Percentiles rank a stretch among this genome's conserved stretches.
Conservation (phyloP, 23 red algal genomes). For the Gracilaria caudata region DNA sequence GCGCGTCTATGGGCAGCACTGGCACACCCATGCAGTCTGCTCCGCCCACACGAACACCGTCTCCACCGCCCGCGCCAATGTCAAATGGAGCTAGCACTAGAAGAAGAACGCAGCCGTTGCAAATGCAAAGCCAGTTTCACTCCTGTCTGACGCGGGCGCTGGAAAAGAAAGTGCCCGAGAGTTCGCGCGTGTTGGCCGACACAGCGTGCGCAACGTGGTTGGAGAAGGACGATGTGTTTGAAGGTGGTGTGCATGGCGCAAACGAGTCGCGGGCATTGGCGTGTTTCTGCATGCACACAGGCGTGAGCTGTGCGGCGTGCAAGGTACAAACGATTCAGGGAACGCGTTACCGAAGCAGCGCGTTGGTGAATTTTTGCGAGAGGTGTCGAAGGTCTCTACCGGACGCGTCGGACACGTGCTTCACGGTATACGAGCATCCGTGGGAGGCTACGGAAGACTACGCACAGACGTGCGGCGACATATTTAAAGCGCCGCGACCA, state of each 20-base stretch:
- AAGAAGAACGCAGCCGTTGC: not conserved
- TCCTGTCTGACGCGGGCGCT: not conserved
- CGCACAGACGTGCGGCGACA: not conserved
- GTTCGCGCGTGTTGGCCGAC: not conserved
- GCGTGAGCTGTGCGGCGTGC: constrained; percentile 8
- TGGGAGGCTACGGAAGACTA: constrained; percentile 34
- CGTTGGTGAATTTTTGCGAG: constrained; percentile 19
- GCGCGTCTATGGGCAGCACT: too few species aligned
- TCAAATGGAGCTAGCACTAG: not conserved
- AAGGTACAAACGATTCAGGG: constrained; percentile 15
- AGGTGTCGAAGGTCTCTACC: not conserved
- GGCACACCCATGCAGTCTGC: too few species aligned
- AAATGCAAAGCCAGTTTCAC: not conserved
- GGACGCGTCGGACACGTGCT: not conserved
- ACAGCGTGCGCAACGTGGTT: not conserved
- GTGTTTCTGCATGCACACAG: constrained; percentile 20
- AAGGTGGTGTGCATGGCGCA: not conserved
- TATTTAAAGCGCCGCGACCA: constrained; percentile 1
- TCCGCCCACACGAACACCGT: not conserved
- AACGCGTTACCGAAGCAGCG: constrained; percentile 4
- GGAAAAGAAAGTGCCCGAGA: not conserved
- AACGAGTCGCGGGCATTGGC: not conserved
- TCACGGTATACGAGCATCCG: constrained; percentile 22
- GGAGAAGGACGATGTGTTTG: not conserved
- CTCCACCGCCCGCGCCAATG: not conserved